Percentiles rank a stretch among this genome's conserved stretches.
These are phyloP conservation scores for Chiua virens DNA, from an alignment of 768 basidiomycete genomes.

Conservation along the genomic window DNA sequence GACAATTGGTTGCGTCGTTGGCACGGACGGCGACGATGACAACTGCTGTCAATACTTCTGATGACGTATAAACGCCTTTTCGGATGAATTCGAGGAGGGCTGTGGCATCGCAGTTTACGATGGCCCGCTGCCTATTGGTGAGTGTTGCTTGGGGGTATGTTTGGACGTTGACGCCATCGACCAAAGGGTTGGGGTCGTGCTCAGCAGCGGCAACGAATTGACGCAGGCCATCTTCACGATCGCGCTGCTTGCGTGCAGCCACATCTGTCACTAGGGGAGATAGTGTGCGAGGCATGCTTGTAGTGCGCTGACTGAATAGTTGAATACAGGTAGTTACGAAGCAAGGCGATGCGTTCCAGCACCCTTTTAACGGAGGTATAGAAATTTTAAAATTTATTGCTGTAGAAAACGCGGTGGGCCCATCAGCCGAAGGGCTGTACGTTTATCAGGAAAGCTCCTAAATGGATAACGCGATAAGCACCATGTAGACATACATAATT, in stretches of 20 bases:
- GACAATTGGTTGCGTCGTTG: conserved; percentile 46
- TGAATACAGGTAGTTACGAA: conserved; percentile 4
- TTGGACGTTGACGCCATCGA: conserved; percentile 18
- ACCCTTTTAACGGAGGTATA: conserved; percentile 3
- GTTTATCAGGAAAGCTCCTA: neutral
- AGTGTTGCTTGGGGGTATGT: conserved; percentile 28
- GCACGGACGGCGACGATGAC: conserved; percentile 28
- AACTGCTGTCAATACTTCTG: conserved; percentile 27
- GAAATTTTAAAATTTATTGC: conserved; percentile 2
- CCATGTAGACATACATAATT: neutral
- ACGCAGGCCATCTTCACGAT: conserved; percentile 22
- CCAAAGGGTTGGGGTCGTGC: neutral
- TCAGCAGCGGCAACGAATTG: conserved; percentile 1
- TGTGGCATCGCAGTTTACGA: conserved; percentile 33
- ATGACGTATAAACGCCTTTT: conserved; percentile 21
- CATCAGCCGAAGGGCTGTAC: conserved; percentile 1
- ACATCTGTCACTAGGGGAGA: conserved; percentile 8
- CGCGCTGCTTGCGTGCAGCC: conserved; percentile 22
- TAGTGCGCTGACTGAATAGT: neutral
- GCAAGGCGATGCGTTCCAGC: neutral
- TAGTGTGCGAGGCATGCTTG: conserved; percentile 6
- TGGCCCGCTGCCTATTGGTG: conserved; percentile 25
- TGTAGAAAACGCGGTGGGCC: conserved; percentile 10
- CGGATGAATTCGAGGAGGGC: conserved; percentile 21
- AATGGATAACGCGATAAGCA: neutral